These are phyloP conservation scores for Colletotrichum horii DNA, from an alignment of 2,329 filamentous ascomycete genomes.

Conservation along the genomic window DNA sequence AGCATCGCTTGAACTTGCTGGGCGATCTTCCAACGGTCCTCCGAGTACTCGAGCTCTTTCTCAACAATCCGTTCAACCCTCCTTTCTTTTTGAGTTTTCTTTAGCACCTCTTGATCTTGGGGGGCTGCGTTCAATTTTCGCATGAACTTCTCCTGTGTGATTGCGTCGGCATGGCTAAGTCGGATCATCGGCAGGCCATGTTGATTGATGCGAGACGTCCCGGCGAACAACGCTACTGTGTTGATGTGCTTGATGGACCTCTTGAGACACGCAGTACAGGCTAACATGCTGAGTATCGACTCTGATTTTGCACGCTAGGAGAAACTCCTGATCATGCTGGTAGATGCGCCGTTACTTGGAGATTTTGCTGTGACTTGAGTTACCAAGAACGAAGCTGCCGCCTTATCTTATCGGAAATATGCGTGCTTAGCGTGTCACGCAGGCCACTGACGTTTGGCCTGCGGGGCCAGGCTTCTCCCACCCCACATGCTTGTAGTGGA, in stretches of 20 bases:
- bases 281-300: not conserved
- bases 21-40: conserved; percentile 76
- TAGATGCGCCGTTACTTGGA: not conserved
- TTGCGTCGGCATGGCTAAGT: conserved; percentile 12
- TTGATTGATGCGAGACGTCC: not conserved
- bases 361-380: not conserved
- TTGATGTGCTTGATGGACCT: not conserved
- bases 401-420: not conserved
- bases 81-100: conserved; percentile 25
- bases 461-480: not conserved
- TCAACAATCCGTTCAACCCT: conserved; percentile 44
- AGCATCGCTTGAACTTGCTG: conserved; percentile 69
- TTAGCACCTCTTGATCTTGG: not conserved
- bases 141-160: not conserved
- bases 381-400: not conserved
- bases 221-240: not conserved
- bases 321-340: not conserved
- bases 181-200: not conserved
- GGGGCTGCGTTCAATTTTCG: not conserved
- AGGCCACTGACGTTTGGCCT: not conserved
- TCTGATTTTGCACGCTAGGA: not conserved
- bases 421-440: not conserved
- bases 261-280: not conserved
- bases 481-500: not conserved
- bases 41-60: conserved; percentile 65